Evolutionary conservation across 2,329 filamentous ascomycete species (phyloP), one percentile per base, ranked within the genome.

Genomic region (Curvularia verruculosa): DNA sequence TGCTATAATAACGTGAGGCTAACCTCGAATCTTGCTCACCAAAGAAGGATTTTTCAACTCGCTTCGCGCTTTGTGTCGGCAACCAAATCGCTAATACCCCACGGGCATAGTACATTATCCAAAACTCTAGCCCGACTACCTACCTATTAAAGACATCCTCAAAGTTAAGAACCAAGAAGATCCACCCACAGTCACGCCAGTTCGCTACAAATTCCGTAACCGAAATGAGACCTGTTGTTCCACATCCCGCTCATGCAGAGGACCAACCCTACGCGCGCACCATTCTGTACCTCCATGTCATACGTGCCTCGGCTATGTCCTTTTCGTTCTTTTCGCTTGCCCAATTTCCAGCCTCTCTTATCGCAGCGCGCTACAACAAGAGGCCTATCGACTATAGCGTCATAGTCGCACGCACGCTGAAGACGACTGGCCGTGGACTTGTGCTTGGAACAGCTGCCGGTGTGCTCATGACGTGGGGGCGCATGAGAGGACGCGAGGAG

Each of bases 201-300:
- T n/a, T 21, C 36, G 3, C 21, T 19, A 5, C 26, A 7, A 34
- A 3, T 4, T 5, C 18, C 12, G 18, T 10, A 34, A 31, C 13
- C 44, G 53, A 54, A 23, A 86, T 87, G 84, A 85, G 83, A 3
- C 82, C 81, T 55, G 80, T 83, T 70, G 80, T 77, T 71, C 84
- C 84, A 5, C 84, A 85, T 66, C 55, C 84, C 4, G 60, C 79
- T 49, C 86, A 86, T 71, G 85, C 85, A 28, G 87, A 89, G 76
- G 87, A 89, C 70, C 87, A 89, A 63, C 81, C 82, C 29, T 76
- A 81, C 57, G 67, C 81, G 7, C 77, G 76, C 58, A 78, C 81
- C 3, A 85, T 89, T 64, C 84, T 89, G 58, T 80, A 80, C 54
- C 78, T 81, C 0, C 87, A 90, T 74, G 83, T 87, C 61, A 77